Evolutionary conservation across 306 rosid species (phyloP).

Genomic region (Medicago arabica): DNA sequence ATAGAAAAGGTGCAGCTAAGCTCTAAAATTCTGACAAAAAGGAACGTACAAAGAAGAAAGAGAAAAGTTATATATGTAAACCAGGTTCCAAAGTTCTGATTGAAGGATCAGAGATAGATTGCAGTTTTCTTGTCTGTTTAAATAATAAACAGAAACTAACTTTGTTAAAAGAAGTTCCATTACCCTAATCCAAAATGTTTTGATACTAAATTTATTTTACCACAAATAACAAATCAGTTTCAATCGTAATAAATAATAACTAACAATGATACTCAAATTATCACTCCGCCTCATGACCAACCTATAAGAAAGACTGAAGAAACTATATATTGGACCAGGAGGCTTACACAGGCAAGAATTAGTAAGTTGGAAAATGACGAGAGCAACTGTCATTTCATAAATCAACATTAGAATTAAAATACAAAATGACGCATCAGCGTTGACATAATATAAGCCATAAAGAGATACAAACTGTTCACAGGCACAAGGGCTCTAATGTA

Average conservation of each 20-base stretch:
- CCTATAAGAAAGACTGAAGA: conserved; percentile 32
- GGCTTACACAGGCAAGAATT: conserved; percentile 21
- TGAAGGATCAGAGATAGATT: conserved; percentile 10
- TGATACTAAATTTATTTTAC: conserved; percentile 4
- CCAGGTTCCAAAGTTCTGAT: not conserved
- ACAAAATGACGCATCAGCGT: conserved; percentile 11
- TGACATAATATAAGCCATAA: conserved; percentile 27
- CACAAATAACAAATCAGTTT: conserved; percentile 1
- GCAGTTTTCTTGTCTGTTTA: not conserved
- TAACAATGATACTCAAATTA: not conserved
- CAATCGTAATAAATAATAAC: not conserved
- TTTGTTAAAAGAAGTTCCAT: conserved; percentile 18
- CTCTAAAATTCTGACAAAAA: conserved; percentile 3
- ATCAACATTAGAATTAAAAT: conserved; percentile 20
- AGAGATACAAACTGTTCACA: not conserved
- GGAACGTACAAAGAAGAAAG: conserved; percentile 22
- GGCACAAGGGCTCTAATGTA: not conserved
- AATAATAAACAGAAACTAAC: conserved; percentile 17
- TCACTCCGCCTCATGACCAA: not conserved
- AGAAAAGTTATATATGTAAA: not conserved
- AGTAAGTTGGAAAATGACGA: conserved; percentile 20
- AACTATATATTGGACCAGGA: conserved; percentile 21
- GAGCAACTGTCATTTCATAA: conserved; percentile 12
- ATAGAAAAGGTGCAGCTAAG: not conserved
- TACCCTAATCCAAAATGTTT: conserved; percentile 28